Evolutionary conservation across 306 rosid species (phyloP).

Genomic region (Inga laurina): DNA sequence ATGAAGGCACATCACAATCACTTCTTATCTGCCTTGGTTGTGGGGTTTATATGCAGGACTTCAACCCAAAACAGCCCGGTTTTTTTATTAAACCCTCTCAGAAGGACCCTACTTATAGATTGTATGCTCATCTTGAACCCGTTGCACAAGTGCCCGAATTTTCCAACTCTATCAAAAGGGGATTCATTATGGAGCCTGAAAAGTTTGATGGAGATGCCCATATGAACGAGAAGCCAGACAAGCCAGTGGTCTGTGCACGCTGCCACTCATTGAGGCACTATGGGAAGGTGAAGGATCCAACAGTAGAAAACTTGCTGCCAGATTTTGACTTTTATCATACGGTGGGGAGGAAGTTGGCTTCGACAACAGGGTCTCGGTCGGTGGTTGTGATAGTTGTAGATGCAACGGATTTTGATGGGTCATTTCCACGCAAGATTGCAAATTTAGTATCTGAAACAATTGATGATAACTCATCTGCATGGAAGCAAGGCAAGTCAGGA

Average conservation of each 20-base stretch:
- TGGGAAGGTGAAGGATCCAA: slow-evolving; percentile 86
- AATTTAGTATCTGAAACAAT: slow-evolving; percentile 69
- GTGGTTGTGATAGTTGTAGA: slow-evolving; percentile 90
- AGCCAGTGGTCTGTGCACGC: slow-evolving; percentile 82
- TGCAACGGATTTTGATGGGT: slow-evolving; percentile 84
- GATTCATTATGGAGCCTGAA: slow-evolving; percentile 58
- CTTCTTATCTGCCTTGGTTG: slow-evolving; percentile 79
- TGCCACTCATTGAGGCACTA: slow-evolving; percentile 92
- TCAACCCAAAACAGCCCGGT: slow-evolving; percentile 74
- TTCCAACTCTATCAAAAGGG: slow-evolving; percentile 69
- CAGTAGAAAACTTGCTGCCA: slow-evolving; percentile 80
- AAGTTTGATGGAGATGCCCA: slow-evolving; percentile 24
- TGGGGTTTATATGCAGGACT: slow-evolving; percentile 84
- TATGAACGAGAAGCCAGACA: slow-evolving; percentile 42
- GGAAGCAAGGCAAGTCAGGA: slow-evolving; percentile 87
- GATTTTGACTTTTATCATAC: slow-evolving; percentile 91
- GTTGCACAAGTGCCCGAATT: slow-evolving; percentile 66
- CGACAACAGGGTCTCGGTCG: slow-evolving; percentile 62
- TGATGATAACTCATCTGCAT: slow-evolving; percentile 62
- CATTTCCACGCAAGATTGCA: slow-evolving; percentile 81
- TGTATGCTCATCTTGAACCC: slow-evolving; percentile 55
- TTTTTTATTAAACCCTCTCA: slow-evolving; percentile 76
- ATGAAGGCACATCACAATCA: slow-evolving; percentile 49
- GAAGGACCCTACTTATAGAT: slow-evolving; percentile 57
- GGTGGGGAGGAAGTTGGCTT: slow-evolving; percentile 72